A percentile compares a stretch with the other conserved stretches of the same genome.
These are phyloP conservation scores for Cylindrotheca fusiformis DNA, from an alignment of 108 stramenopile genomes.

Conservation along the genomic window DNA sequence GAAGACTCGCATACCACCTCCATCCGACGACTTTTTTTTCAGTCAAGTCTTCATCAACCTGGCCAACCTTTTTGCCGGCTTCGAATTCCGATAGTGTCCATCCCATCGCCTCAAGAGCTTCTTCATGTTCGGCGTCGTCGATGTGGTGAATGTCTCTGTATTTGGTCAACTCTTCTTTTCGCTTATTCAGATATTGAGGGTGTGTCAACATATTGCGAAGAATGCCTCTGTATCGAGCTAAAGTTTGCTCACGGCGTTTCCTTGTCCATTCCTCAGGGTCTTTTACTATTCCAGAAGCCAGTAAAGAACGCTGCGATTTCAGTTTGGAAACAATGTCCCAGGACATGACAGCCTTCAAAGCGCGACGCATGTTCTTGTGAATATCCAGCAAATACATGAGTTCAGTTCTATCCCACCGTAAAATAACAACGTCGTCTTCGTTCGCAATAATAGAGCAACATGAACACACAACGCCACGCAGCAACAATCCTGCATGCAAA, in stretches of 20 bases:
- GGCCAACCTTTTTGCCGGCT: slow-evolving; percentile 19
- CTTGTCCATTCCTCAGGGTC: slow-evolving; percentile 68
- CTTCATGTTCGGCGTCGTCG: slow-evolving; percentile 53
- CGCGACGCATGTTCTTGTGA: slow-evolving; percentile 46
- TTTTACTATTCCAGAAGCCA: slow-evolving; percentile 45
- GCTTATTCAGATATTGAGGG: slow-evolving; percentile 44
- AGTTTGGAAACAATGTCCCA: slow-evolving; percentile 90
- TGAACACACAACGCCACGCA: slow-evolving; percentile 58
- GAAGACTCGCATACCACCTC: slow-evolving; percentile 6
- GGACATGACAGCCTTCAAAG: slow-evolving; percentile 65
- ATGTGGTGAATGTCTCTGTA: slow-evolving; percentile 84
- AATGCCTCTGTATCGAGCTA: slow-evolving; percentile 69
- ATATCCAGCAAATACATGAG: slow-evolving; percentile 55
- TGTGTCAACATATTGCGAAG: slow-evolving; percentile 58
- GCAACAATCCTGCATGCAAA: slow-evolving; percentile 75
- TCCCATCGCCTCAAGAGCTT: slow-evolving; percentile 49
- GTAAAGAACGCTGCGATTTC: slow-evolving; percentile 63
- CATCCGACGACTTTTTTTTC: slow-evolving; percentile 8
- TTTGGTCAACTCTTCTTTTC: slow-evolving; percentile 55
- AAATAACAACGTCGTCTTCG: slow-evolving; percentile 23
- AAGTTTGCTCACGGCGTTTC: slow-evolving; percentile 73
- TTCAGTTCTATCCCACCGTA: slow-evolving; percentile 73
- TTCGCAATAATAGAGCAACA: slow-evolving; percentile 66
- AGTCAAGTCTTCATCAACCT: slow-evolving; percentile 14
- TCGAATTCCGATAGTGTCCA: slow-evolving; percentile 80